phyloP scores from a whole-genome alignment of 2,329 filamentous ascomycete species.

The Dendryphion nanum region DNA sequence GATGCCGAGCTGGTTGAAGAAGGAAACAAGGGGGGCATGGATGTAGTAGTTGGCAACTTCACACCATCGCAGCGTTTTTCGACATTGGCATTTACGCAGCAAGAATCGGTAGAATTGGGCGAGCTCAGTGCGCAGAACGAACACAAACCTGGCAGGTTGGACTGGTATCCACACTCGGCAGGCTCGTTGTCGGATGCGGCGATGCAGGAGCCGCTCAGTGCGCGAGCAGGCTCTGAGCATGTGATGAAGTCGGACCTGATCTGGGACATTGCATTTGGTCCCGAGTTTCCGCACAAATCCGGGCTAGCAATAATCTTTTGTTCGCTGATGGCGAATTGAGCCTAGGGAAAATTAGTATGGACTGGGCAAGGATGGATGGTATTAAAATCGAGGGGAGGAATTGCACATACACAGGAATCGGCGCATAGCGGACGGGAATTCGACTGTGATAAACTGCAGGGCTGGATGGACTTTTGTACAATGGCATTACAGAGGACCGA shows the following conservation, averaged over 20 bases:
- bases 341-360: conserved; percentile 49
- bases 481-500: conserved; percentile 92
- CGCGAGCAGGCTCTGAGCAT: conserved; percentile 78
- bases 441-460: conserved; percentile 65
- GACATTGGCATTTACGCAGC: conserved; percentile 82
- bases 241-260: conserved; percentile 91
- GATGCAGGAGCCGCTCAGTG: conserved; percentile 74
- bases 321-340: conserved; percentile 84
- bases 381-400: too few species aligned
- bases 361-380: too few species aligned
- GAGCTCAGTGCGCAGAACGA: conserved; percentile 81
- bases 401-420: conserved; percentile 74
- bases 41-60: conserved; percentile 69
- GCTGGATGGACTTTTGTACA: conserved; percentile 77
- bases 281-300: conserved; percentile 67
- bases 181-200: conserved; percentile 76
- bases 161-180: conserved; percentile 79
- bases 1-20: conserved; percentile 62
- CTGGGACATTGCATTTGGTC: conserved; percentile 65
- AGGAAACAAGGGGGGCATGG: conserved; percentile 57
- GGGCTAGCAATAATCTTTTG: conserved; percentile 75
- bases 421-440: conserved; percentile 79
- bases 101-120: conserved; percentile 90
- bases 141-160: conserved; percentile 73
- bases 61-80: conserved; percentile 72